Evolutionary conservation across 2,329 filamentous ascomycete species (phyloP).

Genomic region (Elsinoe batatas): DNA sequence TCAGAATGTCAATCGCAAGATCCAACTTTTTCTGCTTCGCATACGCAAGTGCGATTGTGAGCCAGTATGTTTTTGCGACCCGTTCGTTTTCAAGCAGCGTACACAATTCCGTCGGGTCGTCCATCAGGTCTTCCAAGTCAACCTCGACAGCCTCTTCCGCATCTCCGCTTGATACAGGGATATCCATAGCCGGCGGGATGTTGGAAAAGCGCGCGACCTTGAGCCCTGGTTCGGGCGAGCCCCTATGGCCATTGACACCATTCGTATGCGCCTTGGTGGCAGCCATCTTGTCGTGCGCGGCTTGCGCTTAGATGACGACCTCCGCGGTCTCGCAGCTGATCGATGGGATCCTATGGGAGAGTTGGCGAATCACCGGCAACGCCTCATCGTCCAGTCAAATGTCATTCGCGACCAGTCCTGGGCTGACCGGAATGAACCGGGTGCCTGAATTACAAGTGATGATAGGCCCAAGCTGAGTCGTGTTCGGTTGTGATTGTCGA

Average conservation of each 20-base stretch:
- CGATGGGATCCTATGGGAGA: no score
- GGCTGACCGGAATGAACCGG: no score
- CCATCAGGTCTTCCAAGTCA: slow-evolving; percentile 78
- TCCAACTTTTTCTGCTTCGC: slow-evolving; percentile 92
- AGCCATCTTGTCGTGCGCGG: slow-evolving; percentile 35
- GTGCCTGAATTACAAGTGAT: no score
- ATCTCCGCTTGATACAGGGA: slow-evolving; percentile 52
- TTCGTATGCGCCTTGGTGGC: slow-evolving; percentile 43
- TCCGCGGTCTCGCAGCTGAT: no score
- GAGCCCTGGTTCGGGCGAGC: slow-evolving; percentile 26
- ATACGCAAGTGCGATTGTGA: slow-evolving; percentile 93
- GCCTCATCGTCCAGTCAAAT: no score
- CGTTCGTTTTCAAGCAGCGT: slow-evolving; percentile 90
- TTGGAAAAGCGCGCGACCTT: slow-evolving; percentile 45
- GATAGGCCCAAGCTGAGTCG: no score
- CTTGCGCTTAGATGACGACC: no score
- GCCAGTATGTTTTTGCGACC: slow-evolving; percentile 88
- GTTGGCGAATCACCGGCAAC: no score
- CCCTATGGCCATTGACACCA: slow-evolving; percentile 39
- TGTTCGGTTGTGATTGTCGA: no score
- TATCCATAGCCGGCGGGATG: slow-evolving; percentile 54
- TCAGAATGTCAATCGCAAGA: slow-evolving; percentile 61
- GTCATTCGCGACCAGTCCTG: no score
- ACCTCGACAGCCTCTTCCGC: slow-evolving; percentile 75
- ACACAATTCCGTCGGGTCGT: slow-evolving; percentile 91